These are phyloP conservation scores for Plectosphaerella plurivora DNA, from an alignment of 2,329 filamentous ascomycete genomes.

Conservation along the genomic window DNA sequence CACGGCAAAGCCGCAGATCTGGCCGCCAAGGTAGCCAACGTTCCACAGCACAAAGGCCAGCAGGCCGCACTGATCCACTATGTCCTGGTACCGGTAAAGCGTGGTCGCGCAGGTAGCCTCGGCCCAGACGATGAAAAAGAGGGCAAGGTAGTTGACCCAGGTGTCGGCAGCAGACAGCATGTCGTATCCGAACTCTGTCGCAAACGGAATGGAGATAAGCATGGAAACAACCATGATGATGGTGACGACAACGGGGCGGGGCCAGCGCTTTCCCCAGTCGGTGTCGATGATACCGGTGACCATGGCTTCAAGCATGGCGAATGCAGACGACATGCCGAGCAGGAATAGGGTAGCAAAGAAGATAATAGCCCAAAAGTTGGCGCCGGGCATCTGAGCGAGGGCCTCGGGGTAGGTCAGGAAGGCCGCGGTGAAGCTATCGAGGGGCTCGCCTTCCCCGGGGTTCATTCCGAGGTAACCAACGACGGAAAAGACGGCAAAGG, in stretches of 20 bases:
- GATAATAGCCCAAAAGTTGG: slow-evolving; percentile 50
- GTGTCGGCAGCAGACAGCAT: slow-evolving; percentile 46
- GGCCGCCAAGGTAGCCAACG: slow-evolving; percentile 43
- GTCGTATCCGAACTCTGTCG: slow-evolving; percentile 50
- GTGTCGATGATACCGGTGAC: slow-evolving; percentile 46
- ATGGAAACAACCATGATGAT: slow-evolving; percentile 38
- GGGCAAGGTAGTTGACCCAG: slow-evolving; percentile 46
- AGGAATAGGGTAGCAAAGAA: slow-evolving; percentile 51
- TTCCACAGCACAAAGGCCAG: slow-evolving; percentile 33
- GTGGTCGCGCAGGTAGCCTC: slow-evolving; percentile 45
- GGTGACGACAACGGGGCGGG: slow-evolving; percentile 38
- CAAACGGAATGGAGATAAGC: slow-evolving; percentile 46
- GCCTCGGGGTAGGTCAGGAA: slow-evolving; percentile 50
- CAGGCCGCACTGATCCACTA: slow-evolving; percentile 35
- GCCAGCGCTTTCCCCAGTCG: slow-evolving; percentile 30
- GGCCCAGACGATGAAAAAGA: slow-evolving; percentile 47
- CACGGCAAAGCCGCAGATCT: slow-evolving; percentile 41
- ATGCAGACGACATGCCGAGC: slow-evolving; percentile 48
- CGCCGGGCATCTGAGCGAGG: slow-evolving; percentile 48
- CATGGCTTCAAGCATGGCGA: slow-evolving; percentile 47
- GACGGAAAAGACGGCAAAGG: slow-evolving; percentile 42
- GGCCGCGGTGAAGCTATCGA: slow-evolving; percentile 49
- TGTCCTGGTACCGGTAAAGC: slow-evolving; percentile 43
- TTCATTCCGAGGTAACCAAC: slow-evolving; percentile 35
- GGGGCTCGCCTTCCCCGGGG: slow-evolving; percentile 22